Base-by-base conservation (phyloP, 2,329 filamentous ascomycete genomes). In the Microdochium bolleyi region DNA sequence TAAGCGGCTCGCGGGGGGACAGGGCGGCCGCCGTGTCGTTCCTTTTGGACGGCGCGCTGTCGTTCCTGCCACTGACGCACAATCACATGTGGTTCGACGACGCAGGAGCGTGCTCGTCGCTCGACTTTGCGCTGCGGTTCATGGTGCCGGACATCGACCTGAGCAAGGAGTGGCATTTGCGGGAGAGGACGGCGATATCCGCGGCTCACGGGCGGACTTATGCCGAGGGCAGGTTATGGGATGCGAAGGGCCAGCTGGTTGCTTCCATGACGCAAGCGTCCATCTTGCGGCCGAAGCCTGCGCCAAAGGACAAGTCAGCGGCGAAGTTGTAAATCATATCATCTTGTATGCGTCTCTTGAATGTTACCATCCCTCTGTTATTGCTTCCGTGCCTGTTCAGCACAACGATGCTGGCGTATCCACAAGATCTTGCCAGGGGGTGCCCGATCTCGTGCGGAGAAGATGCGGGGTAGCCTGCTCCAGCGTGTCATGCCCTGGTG, bases 231-330 rank as follows among this genome's bases (percentile, higher is more conserved):
- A 67, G 70, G 52, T 41, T 80, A 3, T 79, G 70, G 68, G 70
- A 77, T 59, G 63, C 65, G 51, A 53, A 67, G 38, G 75, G 76
- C 0, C 69, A 63, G 44, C 57, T 77, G 56, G 62, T 79, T 1
- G 76, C 74, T n/a, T 67, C 60, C 38, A 76, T 77, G 71, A 75
- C 70, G 11, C 76, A 79, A 63, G 73, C 77, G 64, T 67, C 61
- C 8, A 71, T 71, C 34, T 49, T 71, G 57, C 52, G 68, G 46
- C 57, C 60, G 4, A 56, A 52, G 51, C 50, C 30, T 27, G 55
- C 50, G 51, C 24, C 19, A 24, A 49, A 51, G 38, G 41, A 24
- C 34, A 38, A 38, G 41, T 19, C 16, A 19, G 41, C 16, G 19
- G 16, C 41, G 3, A 46, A 21, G 41, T 22, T 46, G 19, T 46